Percentiles rank a stretch among this genome's conserved stretches.
phyloP scores from a whole-genome alignment of 495 filamentous ascomycete genomes.

The Hypoxylon crocopeplum region DNA sequence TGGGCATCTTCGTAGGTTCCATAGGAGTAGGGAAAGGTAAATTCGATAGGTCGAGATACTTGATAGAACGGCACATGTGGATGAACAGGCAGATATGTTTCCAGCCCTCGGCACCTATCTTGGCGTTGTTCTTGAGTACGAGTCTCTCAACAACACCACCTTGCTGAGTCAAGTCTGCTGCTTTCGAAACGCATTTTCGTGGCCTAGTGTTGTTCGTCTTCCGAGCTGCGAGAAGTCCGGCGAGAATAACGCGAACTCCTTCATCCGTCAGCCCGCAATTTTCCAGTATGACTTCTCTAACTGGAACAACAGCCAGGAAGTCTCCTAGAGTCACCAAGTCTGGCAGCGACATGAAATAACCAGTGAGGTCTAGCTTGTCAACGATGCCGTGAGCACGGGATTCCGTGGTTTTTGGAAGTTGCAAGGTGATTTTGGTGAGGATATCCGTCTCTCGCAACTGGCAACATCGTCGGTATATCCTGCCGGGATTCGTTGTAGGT shows the following conservation, averaged over 20 bases:
- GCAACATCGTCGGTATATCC: slow-evolving; percentile 94
- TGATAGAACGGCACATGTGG: slow-evolving; percentile 85
- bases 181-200: slow-evolving; percentile 44
- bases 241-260: slow-evolving; percentile 82
- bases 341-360: slow-evolving; percentile 79
- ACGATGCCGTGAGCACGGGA: slow-evolving; percentile 72
- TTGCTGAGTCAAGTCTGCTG: slow-evolving; percentile 46
- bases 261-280: slow-evolving; percentile 87
- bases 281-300: slow-evolving; percentile 83
- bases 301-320: slow-evolving; percentile 91
- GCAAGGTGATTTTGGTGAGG: slow-evolving; percentile 84
- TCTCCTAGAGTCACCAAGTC: slow-evolving; percentile 89
- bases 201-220: slow-evolving; percentile 57
- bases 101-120: slow-evolving; percentile 88
- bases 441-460: slow-evolving; percentile 91
- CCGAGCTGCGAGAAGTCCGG: slow-evolving; percentile 83
- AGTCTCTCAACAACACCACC: slow-evolving; percentile 84
- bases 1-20: slow-evolving; percentile 33
- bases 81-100: slow-evolving; percentile 88
- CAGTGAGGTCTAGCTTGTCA: slow-evolving; percentile 79
- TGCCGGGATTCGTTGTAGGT: slow-evolving; percentile 87
- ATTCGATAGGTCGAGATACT: slow-evolving; percentile 83
- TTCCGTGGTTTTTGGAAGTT: slow-evolving; percentile 74
- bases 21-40: slow-evolving; percentile 73
- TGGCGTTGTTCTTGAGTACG: slow-evolving; percentile 85